A percentile compares a stretch with the other conserved stretches of the same genome.
These are phyloP conservation scores for Paecilomyces sp. DNA, from an alignment of 2,329 filamentous ascomycete species.

Conservation along the genomic window DNA sequence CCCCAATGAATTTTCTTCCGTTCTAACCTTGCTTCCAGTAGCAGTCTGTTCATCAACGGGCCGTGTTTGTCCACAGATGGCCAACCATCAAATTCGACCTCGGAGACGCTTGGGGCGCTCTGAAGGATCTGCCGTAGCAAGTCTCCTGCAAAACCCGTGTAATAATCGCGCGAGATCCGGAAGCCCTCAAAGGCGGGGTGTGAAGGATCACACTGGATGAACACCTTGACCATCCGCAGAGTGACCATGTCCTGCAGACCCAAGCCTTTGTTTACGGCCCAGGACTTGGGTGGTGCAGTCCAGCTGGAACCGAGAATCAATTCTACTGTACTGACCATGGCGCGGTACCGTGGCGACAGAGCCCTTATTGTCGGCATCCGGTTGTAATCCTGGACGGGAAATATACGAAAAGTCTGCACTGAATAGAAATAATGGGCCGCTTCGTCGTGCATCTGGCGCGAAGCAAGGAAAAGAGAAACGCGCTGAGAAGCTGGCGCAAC, in stretches of 20 bases:
- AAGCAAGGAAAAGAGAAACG: slow-evolving; percentile 33
- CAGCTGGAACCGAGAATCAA: slow-evolving; percentile 54
- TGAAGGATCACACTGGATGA: slow-evolving; percentile 51
- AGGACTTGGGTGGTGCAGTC: slow-evolving; percentile 48
- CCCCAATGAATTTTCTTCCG: slow-evolving; percentile 33
- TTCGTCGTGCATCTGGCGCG: slow-evolving; percentile 43
- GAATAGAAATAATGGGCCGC: slow-evolving; percentile 46
- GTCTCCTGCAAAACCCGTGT: slow-evolving; percentile 48
- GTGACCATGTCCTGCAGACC: slow-evolving; percentile 43
- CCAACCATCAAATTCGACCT: slow-evolving; percentile 52
- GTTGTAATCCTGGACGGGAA: slow-evolving; percentile 45
- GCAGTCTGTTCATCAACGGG: slow-evolving; percentile 45
- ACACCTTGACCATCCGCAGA: slow-evolving; percentile 46
- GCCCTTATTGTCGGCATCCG: slow-evolving; percentile 38
- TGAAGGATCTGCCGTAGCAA: slow-evolving; percentile 45
- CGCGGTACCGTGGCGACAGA: slow-evolving; percentile 45
- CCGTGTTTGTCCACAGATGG: slow-evolving; percentile 45
- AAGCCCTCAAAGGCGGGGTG: slow-evolving; percentile 51
- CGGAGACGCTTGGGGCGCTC: slow-evolving; percentile 40
- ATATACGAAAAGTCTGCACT: slow-evolving; percentile 46
- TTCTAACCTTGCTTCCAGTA: slow-evolving; percentile 25
- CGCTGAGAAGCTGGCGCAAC: slow-evolving; percentile 27
- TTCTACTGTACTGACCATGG: slow-evolving; percentile 47
- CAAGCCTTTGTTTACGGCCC: slow-evolving; percentile 44
- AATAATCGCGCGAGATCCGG: slow-evolving; percentile 49